Percentiles rank a stretch among this genome's conserved stretches.
Conservation (phyloP, 352 stramenopile genomes). For the Lagenidium sp. region DNA sequence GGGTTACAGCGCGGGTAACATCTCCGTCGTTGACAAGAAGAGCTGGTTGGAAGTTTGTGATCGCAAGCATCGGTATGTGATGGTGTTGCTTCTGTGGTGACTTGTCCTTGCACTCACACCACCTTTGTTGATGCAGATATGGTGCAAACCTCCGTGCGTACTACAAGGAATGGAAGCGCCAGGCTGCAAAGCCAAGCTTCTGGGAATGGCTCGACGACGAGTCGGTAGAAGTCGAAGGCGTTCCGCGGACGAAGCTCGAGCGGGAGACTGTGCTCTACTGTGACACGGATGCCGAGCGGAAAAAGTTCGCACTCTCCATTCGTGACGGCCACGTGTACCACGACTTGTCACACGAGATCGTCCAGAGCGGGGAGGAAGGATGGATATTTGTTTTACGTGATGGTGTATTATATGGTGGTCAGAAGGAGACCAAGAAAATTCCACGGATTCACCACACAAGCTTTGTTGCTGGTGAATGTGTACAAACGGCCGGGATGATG, state of each 20-base stretch:
- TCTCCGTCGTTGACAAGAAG: slow-evolving; percentile 89
- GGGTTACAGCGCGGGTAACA: slow-evolving; percentile 83
- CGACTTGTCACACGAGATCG: slow-evolving; percentile 52
- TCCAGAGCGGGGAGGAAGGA: slow-evolving; percentile 89
- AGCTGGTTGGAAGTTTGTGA: slow-evolving; percentile 87
- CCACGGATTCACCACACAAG: slow-evolving; percentile 97
- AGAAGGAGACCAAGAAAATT: slow-evolving; percentile 92
- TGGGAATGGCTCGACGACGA: slow-evolving; percentile 87
- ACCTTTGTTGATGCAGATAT: slow-evolving; percentile 66
- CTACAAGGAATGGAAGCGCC: slow-evolving; percentile 95
- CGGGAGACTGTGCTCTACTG: slow-evolving; percentile 94
- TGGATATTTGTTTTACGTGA: slow-evolving; percentile 98
- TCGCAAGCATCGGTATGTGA: slow-evolving; percentile 68
- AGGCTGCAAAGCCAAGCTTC: slow-evolving; percentile 69
- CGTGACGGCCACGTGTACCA: slow-evolving; percentile 57
- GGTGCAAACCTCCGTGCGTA: slow-evolving; percentile 96
- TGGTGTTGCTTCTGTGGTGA: neutral
- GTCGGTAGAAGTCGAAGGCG: slow-evolving; percentile 75
- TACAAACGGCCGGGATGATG: slow-evolving; percentile 96
- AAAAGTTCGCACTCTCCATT: slow-evolving; percentile 85
- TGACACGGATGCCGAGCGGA: slow-evolving; percentile 78
- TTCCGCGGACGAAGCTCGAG: slow-evolving; percentile 91
- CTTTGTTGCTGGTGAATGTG: slow-evolving; percentile 95
- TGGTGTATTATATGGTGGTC: slow-evolving; percentile 88
- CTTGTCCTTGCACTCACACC: too few relatives aligned